phyloP scores from a whole-genome alignment of 2,329 filamentous ascomycete genomes.

The Exophiala mesophila region DNA sequence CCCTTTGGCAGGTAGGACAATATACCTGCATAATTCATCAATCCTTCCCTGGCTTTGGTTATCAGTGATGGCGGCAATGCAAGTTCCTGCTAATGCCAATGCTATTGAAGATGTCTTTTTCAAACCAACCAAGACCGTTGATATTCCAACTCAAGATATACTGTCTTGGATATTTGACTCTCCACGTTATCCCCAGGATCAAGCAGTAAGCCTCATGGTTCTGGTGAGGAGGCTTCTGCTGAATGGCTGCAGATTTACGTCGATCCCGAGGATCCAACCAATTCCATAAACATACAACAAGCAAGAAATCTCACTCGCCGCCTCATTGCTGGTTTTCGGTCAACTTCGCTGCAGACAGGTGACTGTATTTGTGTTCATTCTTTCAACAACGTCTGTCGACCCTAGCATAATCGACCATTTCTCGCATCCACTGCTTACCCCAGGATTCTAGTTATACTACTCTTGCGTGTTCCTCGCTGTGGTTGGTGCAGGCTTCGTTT shows the following conservation, averaged over 20 bases:
- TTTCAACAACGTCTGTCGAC: constrained; percentile 43
- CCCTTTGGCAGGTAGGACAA: too few relatives aligned
- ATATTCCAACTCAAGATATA: constrained; percentile 37
- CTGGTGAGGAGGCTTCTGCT: not conserved
- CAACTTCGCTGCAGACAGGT: constrained; percentile 32
- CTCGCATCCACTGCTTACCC: not conserved
- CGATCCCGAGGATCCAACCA: constrained; percentile 42
- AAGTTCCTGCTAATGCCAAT: too few relatives aligned
- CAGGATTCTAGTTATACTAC: constrained; percentile 30
- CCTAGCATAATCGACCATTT: not conserved
- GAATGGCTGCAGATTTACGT: constrained; percentile 36
- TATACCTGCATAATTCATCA: too few relatives aligned
- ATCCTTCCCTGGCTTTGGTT: too few relatives aligned
- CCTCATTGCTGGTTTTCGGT: constrained; percentile 47
- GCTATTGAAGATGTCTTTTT: too few relatives aligned
- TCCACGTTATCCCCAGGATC: constrained; percentile 39
- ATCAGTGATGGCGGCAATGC: too few relatives aligned
- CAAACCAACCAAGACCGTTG: too few relatives aligned
- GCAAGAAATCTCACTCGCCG: constrained; percentile 38
- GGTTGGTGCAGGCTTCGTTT: constrained; percentile 45
- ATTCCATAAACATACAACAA: constrained; percentile 1
- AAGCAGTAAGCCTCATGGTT: not conserved
- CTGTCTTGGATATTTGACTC: constrained; percentile 52
- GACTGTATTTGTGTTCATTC: constrained; percentile 53
- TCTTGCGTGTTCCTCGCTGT: constrained; percentile 36